phyloP scores from a whole-genome alignment of 768 basidiomycete genomes.

The Dentipellis sp. region DNA sequence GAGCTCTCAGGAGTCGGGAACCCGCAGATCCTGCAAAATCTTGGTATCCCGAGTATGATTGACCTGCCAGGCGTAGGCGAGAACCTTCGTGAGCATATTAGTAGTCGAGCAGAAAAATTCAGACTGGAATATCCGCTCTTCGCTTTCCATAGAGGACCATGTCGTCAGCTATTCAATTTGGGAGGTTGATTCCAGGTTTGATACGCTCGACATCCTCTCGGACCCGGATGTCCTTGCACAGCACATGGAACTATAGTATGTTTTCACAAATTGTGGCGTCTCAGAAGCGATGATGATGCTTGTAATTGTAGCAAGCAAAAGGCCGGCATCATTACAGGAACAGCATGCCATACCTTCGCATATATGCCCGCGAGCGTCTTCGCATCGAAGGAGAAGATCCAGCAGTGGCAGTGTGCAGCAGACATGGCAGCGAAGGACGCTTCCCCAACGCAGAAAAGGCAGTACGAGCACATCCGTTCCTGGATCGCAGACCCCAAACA shows the following conservation, averaged over 20 bases:
- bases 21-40: conserved; percentile 11
- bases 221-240: conserved; percentile 9
- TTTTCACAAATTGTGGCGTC: background rate
- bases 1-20: conserved; percentile 20
- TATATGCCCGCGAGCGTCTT: background rate
- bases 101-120: background rate
- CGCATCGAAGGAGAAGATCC: background rate
- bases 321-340: background rate
- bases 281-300: background rate
- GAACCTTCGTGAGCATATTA: conserved; percentile 25
- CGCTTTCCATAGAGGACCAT: conserved; percentile 13
- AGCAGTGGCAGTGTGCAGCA: background rate
- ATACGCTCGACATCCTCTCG: conserved; percentile 10
- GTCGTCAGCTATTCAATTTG: conserved; percentile 2
- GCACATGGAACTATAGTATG: conserved; percentile 13
- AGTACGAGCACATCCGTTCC: background rate
- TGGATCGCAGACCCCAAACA: background rate
- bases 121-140: conserved; percentile 6
- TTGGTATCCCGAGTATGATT: conserved; percentile 21
- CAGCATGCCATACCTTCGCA: background rate
- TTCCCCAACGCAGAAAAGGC: background rate
- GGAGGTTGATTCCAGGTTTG: conserved; percentile 11
- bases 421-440: background rate
- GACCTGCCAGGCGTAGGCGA: conserved; percentile 28
- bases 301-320: background rate